These are phyloP conservation scores for Adansonia rubrostipa DNA, from an alignment of 441 rosid genomes.

Conservation along the genomic window DNA sequence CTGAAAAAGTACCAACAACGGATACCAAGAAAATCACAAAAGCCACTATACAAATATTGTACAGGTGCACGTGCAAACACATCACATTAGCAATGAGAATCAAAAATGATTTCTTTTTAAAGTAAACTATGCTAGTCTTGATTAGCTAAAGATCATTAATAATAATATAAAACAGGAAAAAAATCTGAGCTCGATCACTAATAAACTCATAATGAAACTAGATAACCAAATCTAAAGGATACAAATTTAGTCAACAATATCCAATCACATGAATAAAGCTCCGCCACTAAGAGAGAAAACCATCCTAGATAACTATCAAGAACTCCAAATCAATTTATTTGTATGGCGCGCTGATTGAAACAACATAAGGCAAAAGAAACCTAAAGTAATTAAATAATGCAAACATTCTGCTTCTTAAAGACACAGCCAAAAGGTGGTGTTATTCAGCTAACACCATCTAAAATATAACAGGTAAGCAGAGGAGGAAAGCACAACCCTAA, in stretches of 20 bases:
- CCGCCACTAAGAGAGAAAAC: not conserved
- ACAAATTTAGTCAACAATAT: slow-evolving; percentile 4
- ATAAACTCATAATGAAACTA: slow-evolving; percentile 9
- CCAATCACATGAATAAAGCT: not conserved
- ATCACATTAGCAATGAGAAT: not conserved
- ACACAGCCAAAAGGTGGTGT: not conserved
- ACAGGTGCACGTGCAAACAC: not conserved
- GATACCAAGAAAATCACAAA: slow-evolving; percentile 17
- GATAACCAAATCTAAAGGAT: not conserved
- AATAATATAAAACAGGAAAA: not conserved
- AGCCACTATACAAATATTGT: not conserved
- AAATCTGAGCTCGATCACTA: not conserved
- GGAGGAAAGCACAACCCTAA: slow-evolving; percentile 1
- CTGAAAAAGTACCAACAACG: not conserved
- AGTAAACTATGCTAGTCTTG: not conserved
- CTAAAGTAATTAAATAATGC: slow-evolving; percentile 3
- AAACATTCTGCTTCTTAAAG: not conserved
- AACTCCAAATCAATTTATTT: not conserved
- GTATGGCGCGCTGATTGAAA: not conserved
- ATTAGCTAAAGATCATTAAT: slow-evolving; percentile 10
- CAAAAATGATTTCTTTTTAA: not conserved
- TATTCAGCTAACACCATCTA: not conserved
- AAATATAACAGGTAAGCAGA: not conserved
- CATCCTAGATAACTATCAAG: not conserved
- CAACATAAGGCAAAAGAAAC: slow-evolving; percentile 8